phyloP scores from a whole-genome alignment of 2,329 filamentous ascomycete species.

The Nemania sp. region DNA sequence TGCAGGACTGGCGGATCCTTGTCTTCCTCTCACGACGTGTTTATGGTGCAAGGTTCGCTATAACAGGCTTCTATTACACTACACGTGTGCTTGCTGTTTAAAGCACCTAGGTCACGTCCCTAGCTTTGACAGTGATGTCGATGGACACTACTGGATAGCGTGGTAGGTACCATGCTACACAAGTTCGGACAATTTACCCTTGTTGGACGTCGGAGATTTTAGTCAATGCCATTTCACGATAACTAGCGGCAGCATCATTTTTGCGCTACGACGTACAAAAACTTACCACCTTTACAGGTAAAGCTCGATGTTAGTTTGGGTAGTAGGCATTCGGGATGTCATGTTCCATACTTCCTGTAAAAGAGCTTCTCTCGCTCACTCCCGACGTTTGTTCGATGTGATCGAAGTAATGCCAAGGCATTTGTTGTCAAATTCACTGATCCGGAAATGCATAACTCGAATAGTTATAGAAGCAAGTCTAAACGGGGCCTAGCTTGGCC shows the following conservation, averaged over 20 bases:
- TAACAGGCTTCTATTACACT: slow-evolving; percentile 1
- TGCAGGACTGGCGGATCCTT: slow-evolving; percentile 16
- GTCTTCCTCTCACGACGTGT: slow-evolving; percentile 7
- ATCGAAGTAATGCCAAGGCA: too few relatives aligned
- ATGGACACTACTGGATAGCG: background rate
- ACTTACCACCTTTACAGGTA: background rate
- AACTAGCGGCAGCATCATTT: background rate
- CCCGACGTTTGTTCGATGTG: too few relatives aligned
- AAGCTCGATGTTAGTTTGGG: background rate
- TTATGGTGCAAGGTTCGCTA: slow-evolving; percentile 15
- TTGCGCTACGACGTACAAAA: too few relatives aligned
- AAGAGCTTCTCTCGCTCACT: too few relatives aligned
- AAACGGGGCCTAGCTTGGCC: too few relatives aligned
- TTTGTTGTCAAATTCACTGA: too few relatives aligned
- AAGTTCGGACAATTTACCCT: slow-evolving; percentile 6
- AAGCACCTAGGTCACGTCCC: background rate
- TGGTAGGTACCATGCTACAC: background rate
- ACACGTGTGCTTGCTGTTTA: background rate
- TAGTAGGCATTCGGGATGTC: too few relatives aligned
- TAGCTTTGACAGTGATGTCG: background rate
- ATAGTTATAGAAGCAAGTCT: too few relatives aligned
- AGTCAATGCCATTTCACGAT: slow-evolving; percentile 10
- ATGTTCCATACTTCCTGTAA: too few relatives aligned
- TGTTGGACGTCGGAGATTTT: slow-evolving; percentile 26
- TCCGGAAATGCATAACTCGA: too few relatives aligned